Percentiles rank a stretch among this genome's conserved stretches.
Conservation (phyloP, 345 rosid species). For the Garcia nutans region DNA sequence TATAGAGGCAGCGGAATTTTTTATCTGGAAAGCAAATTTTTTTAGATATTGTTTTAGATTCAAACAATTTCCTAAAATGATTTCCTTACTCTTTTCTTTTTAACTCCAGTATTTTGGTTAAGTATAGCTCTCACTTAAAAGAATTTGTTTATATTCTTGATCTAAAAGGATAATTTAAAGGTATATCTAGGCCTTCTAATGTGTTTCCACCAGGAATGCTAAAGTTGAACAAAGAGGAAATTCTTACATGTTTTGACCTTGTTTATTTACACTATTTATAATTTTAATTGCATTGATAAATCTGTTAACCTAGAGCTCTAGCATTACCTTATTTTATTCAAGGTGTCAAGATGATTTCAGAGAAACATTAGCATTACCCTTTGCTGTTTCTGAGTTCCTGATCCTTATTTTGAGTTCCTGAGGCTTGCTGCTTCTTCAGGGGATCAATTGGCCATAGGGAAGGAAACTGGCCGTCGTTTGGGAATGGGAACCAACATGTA, state of each 20-base stretch:
- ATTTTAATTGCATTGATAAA: not conserved
- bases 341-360: conserved; percentile 1
- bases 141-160: no score
- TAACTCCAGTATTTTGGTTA: no score
- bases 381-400: conserved; percentile 5
- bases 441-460: conserved; percentile 96
- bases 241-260: no score
- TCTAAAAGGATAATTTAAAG: no score
- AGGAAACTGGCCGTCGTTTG: conserved; percentile 95
- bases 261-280: no score
- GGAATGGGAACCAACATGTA: conserved; percentile 99
- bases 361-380: not conserved
- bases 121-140: no score
- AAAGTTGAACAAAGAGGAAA: no score
- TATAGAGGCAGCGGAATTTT: not conserved
- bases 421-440: conserved; percentile 45
- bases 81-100: not conserved
- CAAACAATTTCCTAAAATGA: not conserved
- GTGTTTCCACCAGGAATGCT: no score
- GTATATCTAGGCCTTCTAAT: no score
- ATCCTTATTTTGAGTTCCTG: conserved; percentile 19
- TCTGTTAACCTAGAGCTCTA: not conserved
- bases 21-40: not conserved
- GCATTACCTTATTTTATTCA: not conserved
- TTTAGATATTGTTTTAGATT: not conserved